phyloP scores from a whole-genome alignment of 352 stramenopile genomes.

The Aphanomyces invadans region DNA sequence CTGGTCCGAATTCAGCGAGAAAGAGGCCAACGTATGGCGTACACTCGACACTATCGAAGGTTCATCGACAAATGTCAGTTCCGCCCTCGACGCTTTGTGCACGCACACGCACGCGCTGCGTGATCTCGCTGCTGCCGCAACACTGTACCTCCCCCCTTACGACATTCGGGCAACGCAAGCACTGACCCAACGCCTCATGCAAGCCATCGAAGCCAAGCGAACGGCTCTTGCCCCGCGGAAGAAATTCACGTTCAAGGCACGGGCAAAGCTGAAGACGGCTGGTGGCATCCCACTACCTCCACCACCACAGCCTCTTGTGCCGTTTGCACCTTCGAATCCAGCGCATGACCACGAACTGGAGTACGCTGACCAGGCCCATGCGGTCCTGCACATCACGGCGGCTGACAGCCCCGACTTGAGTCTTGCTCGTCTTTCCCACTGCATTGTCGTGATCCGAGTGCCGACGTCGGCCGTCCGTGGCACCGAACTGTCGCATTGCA shows the following conservation, averaged over 20 bases:
- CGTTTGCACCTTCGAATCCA: neutral
- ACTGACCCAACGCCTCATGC: slow-evolving; percentile 49
- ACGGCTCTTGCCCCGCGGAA: slow-evolving; percentile 66
- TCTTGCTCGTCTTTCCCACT: slow-evolving; percentile 64
- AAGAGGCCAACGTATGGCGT: slow-evolving; percentile 46
- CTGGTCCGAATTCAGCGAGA: slow-evolving; percentile 47
- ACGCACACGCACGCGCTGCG: slow-evolving; percentile 44
- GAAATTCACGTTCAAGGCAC: slow-evolving; percentile 74
- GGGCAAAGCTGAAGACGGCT: slow-evolving; percentile 22
- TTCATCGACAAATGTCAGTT: slow-evolving; percentile 31
- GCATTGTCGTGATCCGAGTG: slow-evolving; percentile 52
- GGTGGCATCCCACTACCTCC: neutral
- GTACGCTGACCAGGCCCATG: slow-evolving; percentile 44
- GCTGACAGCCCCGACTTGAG: slow-evolving; percentile 55
- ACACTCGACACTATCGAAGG: slow-evolving; percentile 49
- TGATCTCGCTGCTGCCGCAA: slow-evolving; percentile 53
- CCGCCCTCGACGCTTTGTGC: slow-evolving; percentile 49
- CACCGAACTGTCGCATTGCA: slow-evolving; percentile 55
- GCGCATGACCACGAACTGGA: slow-evolving; percentile 44
- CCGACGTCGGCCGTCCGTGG: slow-evolving; percentile 70
- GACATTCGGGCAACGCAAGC: slow-evolving; percentile 74
- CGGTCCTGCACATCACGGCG: slow-evolving; percentile 61
- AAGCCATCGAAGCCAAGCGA: slow-evolving; percentile 60
- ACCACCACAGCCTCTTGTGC: neutral
- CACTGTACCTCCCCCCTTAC: slow-evolving; percentile 78